These are phyloP conservation scores for Fusarium kyushuense DNA, from an alignment of 2,329 filamentous ascomycete genomes.

Conservation along the genomic window DNA sequence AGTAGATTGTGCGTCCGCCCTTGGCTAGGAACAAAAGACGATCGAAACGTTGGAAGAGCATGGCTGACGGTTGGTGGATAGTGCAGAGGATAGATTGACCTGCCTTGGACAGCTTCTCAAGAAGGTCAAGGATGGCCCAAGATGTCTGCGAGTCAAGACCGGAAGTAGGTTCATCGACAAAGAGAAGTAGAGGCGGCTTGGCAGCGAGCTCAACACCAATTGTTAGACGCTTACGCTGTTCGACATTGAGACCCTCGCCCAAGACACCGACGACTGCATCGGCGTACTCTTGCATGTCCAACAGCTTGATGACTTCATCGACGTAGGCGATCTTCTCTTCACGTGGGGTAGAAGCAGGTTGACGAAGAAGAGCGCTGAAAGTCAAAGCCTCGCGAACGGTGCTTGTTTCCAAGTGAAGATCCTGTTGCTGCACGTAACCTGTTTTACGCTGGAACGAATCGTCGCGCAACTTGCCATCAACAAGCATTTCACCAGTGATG, in stretches of 20 bases:
- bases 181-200: slow-evolving; percentile 61
- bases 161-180: slow-evolving; percentile 66
- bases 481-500: slow-evolving; percentile 76
- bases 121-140: slow-evolving; percentile 78
- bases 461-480: slow-evolving; percentile 75
- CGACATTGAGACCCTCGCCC: slow-evolving; percentile 61
- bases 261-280: slow-evolving; percentile 63
- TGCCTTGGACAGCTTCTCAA: slow-evolving; percentile 70
- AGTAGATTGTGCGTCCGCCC: slow-evolving; percentile 46
- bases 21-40: slow-evolving; percentile 62
- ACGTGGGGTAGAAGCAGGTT: slow-evolving; percentile 58
- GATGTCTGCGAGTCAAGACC: slow-evolving; percentile 72
- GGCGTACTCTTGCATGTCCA: slow-evolving; percentile 67
- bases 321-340: slow-evolving; percentile 65
- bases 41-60: slow-evolving; percentile 62
- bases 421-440: slow-evolving; percentile 77
- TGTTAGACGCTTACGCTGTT: slow-evolving; percentile 64
- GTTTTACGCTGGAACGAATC: slow-evolving; percentile 78
- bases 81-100: slow-evolving; percentile 65
- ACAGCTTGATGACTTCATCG: slow-evolving; percentile 65
- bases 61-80: slow-evolving; percentile 62
- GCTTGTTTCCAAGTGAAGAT: slow-evolving; percentile 58
- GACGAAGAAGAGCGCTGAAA: slow-evolving; percentile 59
- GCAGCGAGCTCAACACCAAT: slow-evolving; percentile 63
- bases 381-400: slow-evolving; percentile 62